Base-by-base conservation (phyloP, 2,329 filamentous ascomycete species). In the Hypoxylon sp. region DNA sequence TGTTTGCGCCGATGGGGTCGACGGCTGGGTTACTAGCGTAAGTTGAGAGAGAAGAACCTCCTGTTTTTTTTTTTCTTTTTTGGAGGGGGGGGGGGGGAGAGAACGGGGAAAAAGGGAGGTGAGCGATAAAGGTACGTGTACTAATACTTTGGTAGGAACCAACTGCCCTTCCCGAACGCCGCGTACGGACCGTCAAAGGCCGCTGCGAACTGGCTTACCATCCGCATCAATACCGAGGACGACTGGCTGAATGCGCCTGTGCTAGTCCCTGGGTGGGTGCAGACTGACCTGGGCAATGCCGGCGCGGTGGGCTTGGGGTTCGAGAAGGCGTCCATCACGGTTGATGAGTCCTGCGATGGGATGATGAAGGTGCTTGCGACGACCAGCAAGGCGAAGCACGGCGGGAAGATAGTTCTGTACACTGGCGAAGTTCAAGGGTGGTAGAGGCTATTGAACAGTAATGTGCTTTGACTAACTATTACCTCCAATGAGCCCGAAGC, bases 181-280 rank as follows among this genome's bases (percentile, higher is more conserved):
- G 75, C 77, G 0, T 85, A 86, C 64, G 82, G 79, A 0, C 69
- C 79, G 1, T 77, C 76, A 48, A 85, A 86, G 70, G 73, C 77
- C 1, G 74, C 66, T 11, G 61, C 71, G 10, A 71, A 74, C 59
- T 79, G 74, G 75, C 67, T 75, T 24, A 71, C 70, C 3, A 68
- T 70, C 20, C 69, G 72, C 20, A 74, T 79, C 13, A 69, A 74
- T 48, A 66, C 67, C 5, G 77, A 79, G 63, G 73, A 77, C 15
- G 62, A 71, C 10, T 72, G 73, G 63, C 62, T 82, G 8, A 72
- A 74, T 10, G 41, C 47, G 2, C 59, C 64, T 13, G 65, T 64
- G n/a, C 19, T 64, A 44, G 8, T 2, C 7, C 64, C 64, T 11
- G 64, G 64, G 2, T 66, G 60, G 60, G 64, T 51, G 4, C 53